Evolutionary conservation across 2,329 filamentous ascomycete species (phyloP), one percentile per base, ranked within the genome.

Genomic region (Paraphaeosphaeria minitans): DNA sequence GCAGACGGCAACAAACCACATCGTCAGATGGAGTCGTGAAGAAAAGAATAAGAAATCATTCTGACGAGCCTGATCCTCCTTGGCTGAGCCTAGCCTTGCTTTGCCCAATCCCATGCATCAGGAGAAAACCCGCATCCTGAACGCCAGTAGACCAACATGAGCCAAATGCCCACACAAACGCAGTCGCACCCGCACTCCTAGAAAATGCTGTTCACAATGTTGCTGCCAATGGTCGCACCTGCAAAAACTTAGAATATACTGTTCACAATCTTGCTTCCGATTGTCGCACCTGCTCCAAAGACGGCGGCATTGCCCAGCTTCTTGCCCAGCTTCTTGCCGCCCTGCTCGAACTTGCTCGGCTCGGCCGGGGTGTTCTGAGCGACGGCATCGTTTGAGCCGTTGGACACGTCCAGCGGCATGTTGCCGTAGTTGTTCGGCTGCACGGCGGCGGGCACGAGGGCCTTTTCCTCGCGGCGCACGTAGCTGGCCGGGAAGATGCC

Each of bases 401-500:
- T 19, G 67, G 82, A 86, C 3, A 95, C 85, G 46, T 91, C 90
- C 78, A 95, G 85, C 58, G 93, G 92, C 78, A 90, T 88, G 67
- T 89, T 86, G 51, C 84, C 79, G 69, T 90, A 89, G 72, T 89
- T 89, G 76, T 85, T 87, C 72, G 81, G 82, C 73, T 62, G 68
- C 54, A 75, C 66, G 54, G 66, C 66, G 57, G 69, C 62, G 52
- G 82, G 69, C 60, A 76, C 78, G 62, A 78, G 67, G 64, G 73
- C 74, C 76, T 89, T 87, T 66, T 89, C 83, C 67, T 93, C 88
- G 53, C 90, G 79, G 53, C 82, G 84, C 51, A 96, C 93, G 75
- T 98, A 98, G 75, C 86, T 92, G 67, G 89, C 87, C n/a, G 94
- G 94, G 84, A 98, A 98, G 75, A 98, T 97, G 69, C 94, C 94